Conservation (phyloP, 257 asterid genomes). For the Jasminum sambac region DNA sequence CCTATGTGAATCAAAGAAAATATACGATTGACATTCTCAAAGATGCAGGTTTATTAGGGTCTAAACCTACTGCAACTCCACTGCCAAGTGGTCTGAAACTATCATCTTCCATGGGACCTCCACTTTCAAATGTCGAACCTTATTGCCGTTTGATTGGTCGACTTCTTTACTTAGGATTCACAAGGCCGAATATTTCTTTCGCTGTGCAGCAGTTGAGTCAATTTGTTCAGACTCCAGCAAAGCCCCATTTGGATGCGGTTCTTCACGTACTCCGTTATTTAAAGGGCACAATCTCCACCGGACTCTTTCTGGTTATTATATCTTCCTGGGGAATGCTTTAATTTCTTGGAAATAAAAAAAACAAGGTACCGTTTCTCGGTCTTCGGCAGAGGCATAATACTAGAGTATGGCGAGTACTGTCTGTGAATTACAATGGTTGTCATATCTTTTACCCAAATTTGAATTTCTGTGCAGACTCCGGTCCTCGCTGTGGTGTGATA, state of each 20-base stretch:
- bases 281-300: background rate
- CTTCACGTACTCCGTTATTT: background rate
- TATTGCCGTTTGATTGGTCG: no score
- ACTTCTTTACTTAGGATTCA: no score
- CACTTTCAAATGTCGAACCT: no score
- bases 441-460: no score
- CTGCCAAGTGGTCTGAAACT: no score
- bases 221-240: background rate
- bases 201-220: background rate
- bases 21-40: background rate
- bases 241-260: background rate
- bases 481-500: no score
- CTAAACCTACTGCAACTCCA: background rate
- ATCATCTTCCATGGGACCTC: no score
- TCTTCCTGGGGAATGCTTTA: background rate
- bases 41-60: background rate
- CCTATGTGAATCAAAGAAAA: background rate
- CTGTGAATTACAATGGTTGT: no score
- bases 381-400: background rate
- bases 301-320: background rate
- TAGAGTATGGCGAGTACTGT: background rate
- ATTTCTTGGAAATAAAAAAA: background rate
- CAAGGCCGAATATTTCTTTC: background rate
- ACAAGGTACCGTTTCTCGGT: background rate
- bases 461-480: no score